phyloP scores from a whole-genome alignment of 176 grass and related monocot species.

The Carex scoparia region DNA sequence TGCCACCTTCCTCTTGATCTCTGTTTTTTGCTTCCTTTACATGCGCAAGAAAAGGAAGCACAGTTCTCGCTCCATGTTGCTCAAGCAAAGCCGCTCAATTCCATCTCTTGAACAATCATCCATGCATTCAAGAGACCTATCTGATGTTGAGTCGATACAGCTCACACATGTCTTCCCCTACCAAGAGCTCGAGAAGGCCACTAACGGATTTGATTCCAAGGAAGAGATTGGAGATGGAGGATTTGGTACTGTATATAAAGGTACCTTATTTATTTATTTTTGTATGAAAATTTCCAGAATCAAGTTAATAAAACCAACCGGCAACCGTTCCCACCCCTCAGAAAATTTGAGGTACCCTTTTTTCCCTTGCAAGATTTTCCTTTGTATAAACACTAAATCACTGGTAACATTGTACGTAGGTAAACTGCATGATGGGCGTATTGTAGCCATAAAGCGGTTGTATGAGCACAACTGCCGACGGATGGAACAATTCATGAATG shows the following conservation, averaged over 20 bases:
- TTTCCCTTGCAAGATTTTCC: background rate
- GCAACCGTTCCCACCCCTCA: background rate
- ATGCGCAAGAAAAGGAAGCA: conserved; percentile 33
- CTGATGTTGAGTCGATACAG: conserved; percentile 28
- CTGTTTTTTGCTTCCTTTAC: background rate
- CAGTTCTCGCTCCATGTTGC: conserved; percentile 31
- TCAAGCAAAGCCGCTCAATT: conserved; percentile 46
- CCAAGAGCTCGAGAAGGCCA: conserved; percentile 75
- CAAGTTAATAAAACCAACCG: background rate
- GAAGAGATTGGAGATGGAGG: conserved; percentile 82
- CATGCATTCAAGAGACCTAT: conserved; percentile 35
- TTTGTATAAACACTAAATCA: background rate
- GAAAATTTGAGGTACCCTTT: background rate
- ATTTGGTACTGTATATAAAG: conserved; percentile 93
- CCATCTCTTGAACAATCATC: conserved; percentile 31
- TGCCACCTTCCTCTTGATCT: background rate
- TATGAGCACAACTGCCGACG: conserved; percentile 68
- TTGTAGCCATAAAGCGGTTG: conserved; percentile 84
- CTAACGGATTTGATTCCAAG: conserved; percentile 46
- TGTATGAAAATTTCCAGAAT: background rate
- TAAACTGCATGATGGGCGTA: conserved; percentile 59
- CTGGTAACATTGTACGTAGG: conserved; percentile 38
- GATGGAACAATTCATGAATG: conserved; percentile 91
- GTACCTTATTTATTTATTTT: conserved; percentile 31
- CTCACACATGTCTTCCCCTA: conserved; percentile 58